phyloP scores from a whole-genome alignment of 345 rosid species.

The Lumnitzera littorea region DNA sequence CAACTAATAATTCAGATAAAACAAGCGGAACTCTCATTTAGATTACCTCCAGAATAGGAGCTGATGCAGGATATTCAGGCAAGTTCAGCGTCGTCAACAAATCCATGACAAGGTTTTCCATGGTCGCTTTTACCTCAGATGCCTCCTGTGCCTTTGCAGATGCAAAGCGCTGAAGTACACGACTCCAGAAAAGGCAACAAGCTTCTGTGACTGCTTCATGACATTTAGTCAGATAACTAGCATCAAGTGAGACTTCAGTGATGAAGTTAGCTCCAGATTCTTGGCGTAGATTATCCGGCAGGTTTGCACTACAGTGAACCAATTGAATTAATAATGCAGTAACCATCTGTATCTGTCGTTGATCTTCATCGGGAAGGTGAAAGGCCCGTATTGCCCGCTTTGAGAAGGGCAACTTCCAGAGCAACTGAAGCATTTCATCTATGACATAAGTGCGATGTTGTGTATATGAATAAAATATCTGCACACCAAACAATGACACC shows the following conservation, averaged over 20 bases:
- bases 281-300: slow-evolving; percentile 71
- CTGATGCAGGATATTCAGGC: slow-evolving; percentile 94
- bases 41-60: slow-evolving; percentile 87
- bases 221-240: slow-evolving; percentile 53
- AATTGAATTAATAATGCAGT: slow-evolving; percentile 93
- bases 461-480: slow-evolving; percentile 81
- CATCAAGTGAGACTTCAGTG: slow-evolving; percentile 66
- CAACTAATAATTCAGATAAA: background rate
- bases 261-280: slow-evolving; percentile 47
- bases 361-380: slow-evolving; percentile 97
- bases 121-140: slow-evolving; percentile 77
- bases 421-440: slow-evolving; percentile 81
- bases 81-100: slow-evolving; percentile 81
- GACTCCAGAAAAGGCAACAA: slow-evolving; percentile 95
- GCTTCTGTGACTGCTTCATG: slow-evolving; percentile 86
- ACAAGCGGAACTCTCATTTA: background rate
- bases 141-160: slow-evolving; percentile 88
- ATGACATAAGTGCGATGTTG: slow-evolving; percentile 82
- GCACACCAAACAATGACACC: slow-evolving; percentile 12
- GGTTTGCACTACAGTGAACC: slow-evolving; percentile 84
- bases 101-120: slow-evolving; percentile 92
- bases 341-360: slow-evolving; percentile 95
- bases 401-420: slow-evolving; percentile 84
- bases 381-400: slow-evolving; percentile 75
- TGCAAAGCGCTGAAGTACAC: slow-evolving; percentile 86